These are phyloP conservation scores for Salix brachista DNA, from an alignment of 345 rosid genomes.

Conservation along the genomic window DNA sequence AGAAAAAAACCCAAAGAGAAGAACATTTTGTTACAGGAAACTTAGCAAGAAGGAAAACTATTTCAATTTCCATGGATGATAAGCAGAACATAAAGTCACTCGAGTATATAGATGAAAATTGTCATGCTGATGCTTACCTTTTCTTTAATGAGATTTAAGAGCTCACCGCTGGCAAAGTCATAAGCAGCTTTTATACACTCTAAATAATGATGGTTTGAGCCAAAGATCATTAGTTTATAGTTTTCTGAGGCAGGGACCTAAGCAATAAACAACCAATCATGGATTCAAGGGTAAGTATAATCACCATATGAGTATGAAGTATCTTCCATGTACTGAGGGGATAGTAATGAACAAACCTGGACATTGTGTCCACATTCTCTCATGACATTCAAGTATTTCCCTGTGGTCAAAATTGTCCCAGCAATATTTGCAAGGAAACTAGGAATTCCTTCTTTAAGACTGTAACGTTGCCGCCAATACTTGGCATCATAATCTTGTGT, in stretches of 20 bases:
- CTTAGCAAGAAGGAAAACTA: neutral
- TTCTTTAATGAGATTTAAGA: slow-evolving; percentile 74
- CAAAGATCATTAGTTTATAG: slow-evolving; percentile 76
- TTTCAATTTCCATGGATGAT: slow-evolving; percentile 1
- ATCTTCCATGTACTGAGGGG: neutral
- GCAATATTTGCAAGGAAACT: slow-evolving; percentile 92
- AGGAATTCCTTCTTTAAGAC: slow-evolving; percentile 90
- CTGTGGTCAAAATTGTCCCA: slow-evolving; percentile 87
- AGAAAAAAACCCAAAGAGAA: neutral
- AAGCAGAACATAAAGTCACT: neutral
- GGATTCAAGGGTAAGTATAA: slow-evolving; percentile 12
- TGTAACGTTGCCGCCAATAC: slow-evolving; percentile 84
- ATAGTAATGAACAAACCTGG: slow-evolving; percentile 49
- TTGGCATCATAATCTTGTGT: slow-evolving; percentile 77
- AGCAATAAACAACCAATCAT: slow-evolving; percentile 13
- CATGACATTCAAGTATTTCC: slow-evolving; percentile 95
- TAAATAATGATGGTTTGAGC: slow-evolving; percentile 88
- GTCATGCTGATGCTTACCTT: slow-evolving; percentile 45
- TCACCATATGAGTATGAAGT: neutral
- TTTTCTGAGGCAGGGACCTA: slow-evolving; percentile 83
- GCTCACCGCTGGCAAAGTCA: slow-evolving; percentile 85
- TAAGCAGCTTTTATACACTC: slow-evolving; percentile 90
- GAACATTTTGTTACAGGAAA: slow-evolving; percentile 11
- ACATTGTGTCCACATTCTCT: slow-evolving; percentile 97
- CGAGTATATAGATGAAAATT: neutral